phyloP scores from a whole-genome alignment of 2,329 filamentous ascomycete genomes.

The Neofusicoccum cordaticola region DNA sequence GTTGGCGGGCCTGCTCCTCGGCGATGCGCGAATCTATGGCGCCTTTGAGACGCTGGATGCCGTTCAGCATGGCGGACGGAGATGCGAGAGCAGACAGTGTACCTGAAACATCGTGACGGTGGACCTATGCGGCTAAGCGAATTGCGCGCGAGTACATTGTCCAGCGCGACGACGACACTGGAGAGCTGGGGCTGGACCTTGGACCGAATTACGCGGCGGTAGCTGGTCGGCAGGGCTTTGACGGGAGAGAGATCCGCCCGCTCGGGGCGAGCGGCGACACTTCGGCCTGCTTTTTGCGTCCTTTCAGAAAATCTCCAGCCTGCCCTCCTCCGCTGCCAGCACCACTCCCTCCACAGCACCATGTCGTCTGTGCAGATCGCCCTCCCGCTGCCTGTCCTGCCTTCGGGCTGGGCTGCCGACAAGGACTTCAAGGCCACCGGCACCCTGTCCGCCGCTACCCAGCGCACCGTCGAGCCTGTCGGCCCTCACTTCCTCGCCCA shows the following conservation, averaged over 20 bases:
- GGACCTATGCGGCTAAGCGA: slow-evolving; percentile 3
- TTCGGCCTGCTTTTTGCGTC: neutral
- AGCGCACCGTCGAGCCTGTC: slow-evolving; percentile 91
- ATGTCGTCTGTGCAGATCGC: slow-evolving; percentile 67
- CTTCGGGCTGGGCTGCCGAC: slow-evolving; percentile 77
- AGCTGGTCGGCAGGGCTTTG: slow-evolving; percentile 10
- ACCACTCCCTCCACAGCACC: slow-evolving; percentile 16
- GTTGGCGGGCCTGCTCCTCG: slow-evolving; percentile 84
- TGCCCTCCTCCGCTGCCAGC: neutral
- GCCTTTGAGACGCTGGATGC: slow-evolving; percentile 69
- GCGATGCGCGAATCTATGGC: slow-evolving; percentile 84
- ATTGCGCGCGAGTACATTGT: slow-evolving; percentile 12
- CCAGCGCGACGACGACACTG: slow-evolving; percentile 10
- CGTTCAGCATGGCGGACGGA: slow-evolving; percentile 3
- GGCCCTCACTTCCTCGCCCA: slow-evolving; percentile 97
- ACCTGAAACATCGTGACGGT: slow-evolving; percentile 36
- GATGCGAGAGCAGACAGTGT: slow-evolving; percentile 4
- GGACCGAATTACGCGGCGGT: slow-evolving; percentile 7
- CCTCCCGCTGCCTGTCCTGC: slow-evolving; percentile 70
- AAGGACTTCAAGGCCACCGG: slow-evolving; percentile 89
- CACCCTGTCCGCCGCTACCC: slow-evolving; percentile 70
- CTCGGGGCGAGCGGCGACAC: neutral
- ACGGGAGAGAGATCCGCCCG: slow-evolving; percentile 2
- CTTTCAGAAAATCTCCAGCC: slow-evolving; percentile 15
- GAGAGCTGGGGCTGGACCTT: slow-evolving; percentile 17